These are phyloP conservation scores for Mycena galopus DNA, from an alignment of 768 basidiomycete genomes.

Conservation along the genomic window DNA sequence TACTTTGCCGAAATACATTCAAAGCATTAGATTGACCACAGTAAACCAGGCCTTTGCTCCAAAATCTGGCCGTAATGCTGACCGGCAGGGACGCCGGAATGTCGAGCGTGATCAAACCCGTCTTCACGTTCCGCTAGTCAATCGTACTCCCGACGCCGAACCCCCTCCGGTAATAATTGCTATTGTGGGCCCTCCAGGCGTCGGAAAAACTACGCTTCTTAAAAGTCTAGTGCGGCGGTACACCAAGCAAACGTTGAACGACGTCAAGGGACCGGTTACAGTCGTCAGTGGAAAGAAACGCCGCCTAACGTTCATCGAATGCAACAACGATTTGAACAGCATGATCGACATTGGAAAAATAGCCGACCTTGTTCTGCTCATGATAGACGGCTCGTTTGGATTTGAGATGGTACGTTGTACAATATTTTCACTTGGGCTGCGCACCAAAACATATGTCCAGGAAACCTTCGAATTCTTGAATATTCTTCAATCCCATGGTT, in stretches of 20 bases:
- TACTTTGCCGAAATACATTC: background rate
- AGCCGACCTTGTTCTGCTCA: constrained; percentile 94
- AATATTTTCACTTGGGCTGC: background rate
- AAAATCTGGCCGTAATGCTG: constrained; percentile 90
- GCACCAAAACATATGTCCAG: constrained; percentile 44
- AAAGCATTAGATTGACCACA: background rate
- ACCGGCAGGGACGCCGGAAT: constrained; percentile 89
- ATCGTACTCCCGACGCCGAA: constrained; percentile 91
- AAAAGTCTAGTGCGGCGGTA: constrained; percentile 92
- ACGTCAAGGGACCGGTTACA: constrained; percentile 94
- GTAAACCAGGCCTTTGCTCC: constrained; percentile 87
- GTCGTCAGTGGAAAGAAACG: constrained; percentile 94
- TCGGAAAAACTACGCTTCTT: constrained; percentile 95
- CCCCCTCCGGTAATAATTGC: constrained; percentile 96
- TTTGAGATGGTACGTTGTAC: constrained; percentile 90
- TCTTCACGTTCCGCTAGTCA: constrained; percentile 95
- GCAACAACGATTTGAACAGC: constrained; percentile 96
- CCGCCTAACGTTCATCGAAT: constrained; percentile 96
- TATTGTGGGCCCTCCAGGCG: constrained; percentile 95
- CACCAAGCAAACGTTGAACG: constrained; percentile 92
- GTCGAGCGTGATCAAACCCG: constrained; percentile 95
- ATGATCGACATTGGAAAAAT: constrained; percentile 99
- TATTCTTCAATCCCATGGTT: constrained; percentile 95
- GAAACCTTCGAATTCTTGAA: constrained; percentile 99
- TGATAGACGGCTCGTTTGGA: constrained; percentile 98